Conservation (phyloP, 306 rosid genomes). For the Albizia julibrissin region DNA sequence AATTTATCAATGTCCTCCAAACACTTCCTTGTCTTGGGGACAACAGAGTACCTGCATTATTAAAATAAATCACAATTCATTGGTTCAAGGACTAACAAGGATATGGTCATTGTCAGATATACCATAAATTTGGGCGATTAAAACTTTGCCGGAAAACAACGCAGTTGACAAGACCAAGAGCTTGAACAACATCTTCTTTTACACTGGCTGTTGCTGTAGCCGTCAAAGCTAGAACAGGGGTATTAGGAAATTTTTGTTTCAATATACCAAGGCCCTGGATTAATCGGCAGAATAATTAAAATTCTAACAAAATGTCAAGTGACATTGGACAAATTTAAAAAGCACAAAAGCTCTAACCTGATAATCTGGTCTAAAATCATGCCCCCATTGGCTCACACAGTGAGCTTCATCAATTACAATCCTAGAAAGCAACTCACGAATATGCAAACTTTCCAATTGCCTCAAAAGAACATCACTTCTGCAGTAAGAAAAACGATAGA, state of each 20-base stretch:
- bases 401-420: slow-evolving; percentile 98
- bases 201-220: slow-evolving; percentile 99
- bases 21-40: slow-evolving; percentile 90
- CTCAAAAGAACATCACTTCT: slow-evolving; percentile 93
- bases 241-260: slow-evolving; percentile 89
- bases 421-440: slow-evolving; percentile 90
- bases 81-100: slow-evolving; percentile 16
- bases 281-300: slow-evolving; percentile 34
- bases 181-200: slow-evolving; percentile 98
- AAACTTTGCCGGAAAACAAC: slow-evolving; percentile 95
- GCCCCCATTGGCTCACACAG: slow-evolving; percentile 99
- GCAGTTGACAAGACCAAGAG: slow-evolving; percentile 95
- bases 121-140: slow-evolving; percentile 94
- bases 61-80: slow-evolving; percentile 30
- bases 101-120: slow-evolving; percentile 34
- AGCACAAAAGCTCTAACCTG: slow-evolving; percentile 61
- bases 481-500: slow-evolving; percentile 35
- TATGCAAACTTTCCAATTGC: slow-evolving; percentile 74
- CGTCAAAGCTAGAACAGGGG: slow-evolving; percentile 95
- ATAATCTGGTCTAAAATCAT: slow-evolving; percentile 99
- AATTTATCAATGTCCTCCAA: slow-evolving; percentile 91
- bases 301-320: slow-evolving; percentile 15
- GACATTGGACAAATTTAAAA: slow-evolving; percentile 16
- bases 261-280: slow-evolving; percentile 94
- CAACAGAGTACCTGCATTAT: slow-evolving; percentile 76